Conservation (phyloP, 202 grass and related monocot genomes). For the Zizania palustris region DNA sequence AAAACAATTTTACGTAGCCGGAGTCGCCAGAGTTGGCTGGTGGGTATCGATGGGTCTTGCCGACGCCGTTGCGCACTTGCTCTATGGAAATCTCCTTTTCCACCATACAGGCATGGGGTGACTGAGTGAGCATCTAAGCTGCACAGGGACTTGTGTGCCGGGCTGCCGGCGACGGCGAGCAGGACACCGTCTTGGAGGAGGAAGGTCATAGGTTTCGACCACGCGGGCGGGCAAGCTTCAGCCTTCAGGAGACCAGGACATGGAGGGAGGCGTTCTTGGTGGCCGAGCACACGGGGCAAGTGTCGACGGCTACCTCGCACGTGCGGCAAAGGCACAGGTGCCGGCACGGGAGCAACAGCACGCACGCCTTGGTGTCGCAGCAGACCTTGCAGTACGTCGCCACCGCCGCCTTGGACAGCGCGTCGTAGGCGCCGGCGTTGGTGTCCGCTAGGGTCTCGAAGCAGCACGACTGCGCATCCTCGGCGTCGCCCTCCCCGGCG, state of each 20-base stretch:
- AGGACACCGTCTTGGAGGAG: neutral
- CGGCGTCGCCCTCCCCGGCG: neutral
- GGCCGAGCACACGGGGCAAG: conserved; percentile 57
- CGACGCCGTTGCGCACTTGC: neutral
- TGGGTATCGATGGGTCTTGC: neutral
- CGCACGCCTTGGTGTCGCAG: conserved; percentile 25
- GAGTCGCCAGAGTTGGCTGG: neutral
- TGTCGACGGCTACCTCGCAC: conserved; percentile 40
- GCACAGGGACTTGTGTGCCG: neutral
- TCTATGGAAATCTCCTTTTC: neutral
- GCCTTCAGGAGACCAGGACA: conserved; percentile 37
- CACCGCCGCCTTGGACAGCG: neutral
- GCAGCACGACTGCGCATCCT: conserved; percentile 69
- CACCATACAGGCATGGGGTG: neutral
- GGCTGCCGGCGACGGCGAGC: neutral
- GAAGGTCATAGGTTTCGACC: neutral
- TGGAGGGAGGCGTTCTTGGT: conserved; percentile 57
- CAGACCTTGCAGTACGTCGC: conserved; percentile 49
- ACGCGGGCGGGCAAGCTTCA: neutral
- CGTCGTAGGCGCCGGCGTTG: neutral
- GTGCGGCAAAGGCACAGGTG: conserved; percentile 61
- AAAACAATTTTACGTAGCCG: neutral
- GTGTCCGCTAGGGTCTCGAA: conserved; percentile 13
- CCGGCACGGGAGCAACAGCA: conserved; percentile 63
- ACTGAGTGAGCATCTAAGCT: neutral